Percentiles rank a stretch among this genome's conserved stretches.
Conservation (phyloP, 2,329 filamentous ascomycete species). For the Westerdykella ornata region DNA sequence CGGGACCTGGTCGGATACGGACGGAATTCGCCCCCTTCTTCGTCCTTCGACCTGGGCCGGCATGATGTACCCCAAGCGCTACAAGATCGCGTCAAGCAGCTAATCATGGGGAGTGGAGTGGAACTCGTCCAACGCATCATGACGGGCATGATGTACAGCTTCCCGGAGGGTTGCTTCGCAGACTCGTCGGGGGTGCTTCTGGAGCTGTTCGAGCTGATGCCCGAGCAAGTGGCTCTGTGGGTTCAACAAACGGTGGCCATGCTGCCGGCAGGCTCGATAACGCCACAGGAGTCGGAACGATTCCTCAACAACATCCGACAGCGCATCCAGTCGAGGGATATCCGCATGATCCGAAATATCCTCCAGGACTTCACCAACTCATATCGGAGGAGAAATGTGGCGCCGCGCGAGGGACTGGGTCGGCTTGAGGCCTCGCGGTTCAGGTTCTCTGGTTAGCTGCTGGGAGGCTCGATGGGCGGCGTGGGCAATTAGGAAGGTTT, state of each 20-base stretch:
- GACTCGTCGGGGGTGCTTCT: conserved; percentile 92
- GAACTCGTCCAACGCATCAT: conserved; percentile 79
- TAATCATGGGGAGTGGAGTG: conserved; percentile 66
- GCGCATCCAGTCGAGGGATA: conserved; percentile 60
- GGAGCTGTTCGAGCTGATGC: conserved; percentile 79
- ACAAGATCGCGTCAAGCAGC: conserved; percentile 62
- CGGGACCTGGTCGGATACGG: conserved; percentile 88
- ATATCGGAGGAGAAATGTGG: conserved; percentile 88
- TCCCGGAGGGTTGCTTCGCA: conserved; percentile 89
- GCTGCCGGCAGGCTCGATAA: conserved; percentile 75
- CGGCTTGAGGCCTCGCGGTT: conserved; percentile 81
- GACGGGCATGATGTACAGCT: conserved; percentile 99
- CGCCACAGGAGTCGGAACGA: conserved; percentile 69
- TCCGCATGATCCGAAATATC: conserved; percentile 73
- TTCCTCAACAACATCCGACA: conserved; percentile 76
- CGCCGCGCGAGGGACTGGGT: conserved; percentile 86
- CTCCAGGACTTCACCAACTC: conserved; percentile 96
- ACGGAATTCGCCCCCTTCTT: conserved; percentile 58
- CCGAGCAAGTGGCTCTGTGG: conserved; percentile 72
- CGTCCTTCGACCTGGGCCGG: conserved; percentile 55
- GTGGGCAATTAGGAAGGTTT: too few species aligned
- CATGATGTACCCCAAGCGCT: conserved; percentile 61
- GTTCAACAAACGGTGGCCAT: conserved; percentile 76
- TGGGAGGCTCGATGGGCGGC: background rate
- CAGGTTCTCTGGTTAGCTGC: conserved; percentile 53